Evolutionary conservation across 148 eudicot genomes (phyloP), one percentile per base, ranked within the genome.

Genomic region (Heliosperma pusillum): DNA sequence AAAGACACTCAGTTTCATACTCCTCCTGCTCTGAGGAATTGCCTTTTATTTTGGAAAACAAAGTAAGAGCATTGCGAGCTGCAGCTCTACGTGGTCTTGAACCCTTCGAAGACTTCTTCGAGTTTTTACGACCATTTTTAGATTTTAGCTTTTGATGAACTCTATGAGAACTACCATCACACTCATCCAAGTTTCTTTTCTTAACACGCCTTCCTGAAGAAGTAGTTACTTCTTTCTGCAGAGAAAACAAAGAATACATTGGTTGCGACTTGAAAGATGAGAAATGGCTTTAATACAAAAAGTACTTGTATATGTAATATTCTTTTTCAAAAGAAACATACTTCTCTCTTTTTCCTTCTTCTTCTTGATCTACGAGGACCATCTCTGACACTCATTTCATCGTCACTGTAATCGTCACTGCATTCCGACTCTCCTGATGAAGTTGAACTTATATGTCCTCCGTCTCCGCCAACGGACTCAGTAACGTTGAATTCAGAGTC

Each of bases 161-260:
- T 78, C 79, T 80, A 10, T 22, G 81, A 47, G 84, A 78, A 75
- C 76, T 79, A 66, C 83, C 96, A 70, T 84, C 90, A 79, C 82
- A 86, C 70, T 81, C 92, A 55, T 90, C 97, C 86, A 92, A 71
- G 68, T 83, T 90, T 76, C 82, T 95, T 85, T 89, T 95, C 88
- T 90, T 95, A 67, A 95, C 90, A 79, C 99, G 97, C 83, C 99
- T 90, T 73, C 99, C 99, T 52, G 98, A 95, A 77, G 97, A 90
- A 67, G 98, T 92, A 81, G 83, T 92, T 73, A 90, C 74, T 77
- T 87, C 91, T 50, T 69, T 86, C 96, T 94, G 83, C 80, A 81
- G 63, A 21, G 68, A n/a, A n/a, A 73, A 1, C 13, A 56, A 24
- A 56, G 55, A 13, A 69, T 69, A 69, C 33, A 69, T 69, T 15